Percentiles rank a stretch among this genome's conserved stretches.
Conservation (phyloP, 352 stramenopile genomes). For the Stephanocyclus meneghinianus region DNA sequence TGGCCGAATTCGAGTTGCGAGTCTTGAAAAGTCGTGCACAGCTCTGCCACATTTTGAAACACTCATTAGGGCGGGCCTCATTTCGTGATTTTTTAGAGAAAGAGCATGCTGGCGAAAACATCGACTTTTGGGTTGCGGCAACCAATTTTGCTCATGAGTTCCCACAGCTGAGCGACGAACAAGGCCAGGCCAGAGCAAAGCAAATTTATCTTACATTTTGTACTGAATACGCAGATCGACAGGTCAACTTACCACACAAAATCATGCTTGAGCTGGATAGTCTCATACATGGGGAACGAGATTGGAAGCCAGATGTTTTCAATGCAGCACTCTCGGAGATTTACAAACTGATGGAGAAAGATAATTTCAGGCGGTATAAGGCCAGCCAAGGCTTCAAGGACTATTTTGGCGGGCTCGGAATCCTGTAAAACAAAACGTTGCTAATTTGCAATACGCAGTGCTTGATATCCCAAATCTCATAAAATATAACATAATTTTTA, state of each 20-base stretch:
- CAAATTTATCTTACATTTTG: conserved; percentile 49
- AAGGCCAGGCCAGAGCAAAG: conserved; percentile 17
- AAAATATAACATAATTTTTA: too few species aligned
- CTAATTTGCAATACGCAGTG: too few species aligned
- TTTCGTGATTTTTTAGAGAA: conserved; percentile 52
- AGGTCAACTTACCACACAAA: conserved; percentile 51
- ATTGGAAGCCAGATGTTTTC: conserved; percentile 42
- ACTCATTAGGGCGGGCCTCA: conserved; percentile 34
- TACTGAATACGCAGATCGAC: conserved; percentile 32
- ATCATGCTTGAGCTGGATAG: conserved; percentile 36
- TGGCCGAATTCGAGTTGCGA: conserved; percentile 52
- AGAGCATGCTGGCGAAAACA: conserved; percentile 59
- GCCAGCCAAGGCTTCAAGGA: conserved; percentile 40
- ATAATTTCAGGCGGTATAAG: conserved; percentile 62
- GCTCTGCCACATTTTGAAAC: conserved; percentile 50
- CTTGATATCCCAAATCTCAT: too few species aligned
- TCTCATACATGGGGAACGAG: conserved; percentile 13
- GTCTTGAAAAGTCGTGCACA: conserved; percentile 46
- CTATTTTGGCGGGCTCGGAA: neutral
- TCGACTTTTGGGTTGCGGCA: conserved; percentile 54
- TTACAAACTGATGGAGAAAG: conserved; percentile 51
- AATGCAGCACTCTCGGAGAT: conserved; percentile 46
- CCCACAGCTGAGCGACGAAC: conserved; percentile 20
- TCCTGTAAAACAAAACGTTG: neutral
- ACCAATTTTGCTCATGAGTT: conserved; percentile 28